Base-by-base conservation (phyloP, 1,284 basidiomycete species). In the Rhizopogon parksii region DNA sequence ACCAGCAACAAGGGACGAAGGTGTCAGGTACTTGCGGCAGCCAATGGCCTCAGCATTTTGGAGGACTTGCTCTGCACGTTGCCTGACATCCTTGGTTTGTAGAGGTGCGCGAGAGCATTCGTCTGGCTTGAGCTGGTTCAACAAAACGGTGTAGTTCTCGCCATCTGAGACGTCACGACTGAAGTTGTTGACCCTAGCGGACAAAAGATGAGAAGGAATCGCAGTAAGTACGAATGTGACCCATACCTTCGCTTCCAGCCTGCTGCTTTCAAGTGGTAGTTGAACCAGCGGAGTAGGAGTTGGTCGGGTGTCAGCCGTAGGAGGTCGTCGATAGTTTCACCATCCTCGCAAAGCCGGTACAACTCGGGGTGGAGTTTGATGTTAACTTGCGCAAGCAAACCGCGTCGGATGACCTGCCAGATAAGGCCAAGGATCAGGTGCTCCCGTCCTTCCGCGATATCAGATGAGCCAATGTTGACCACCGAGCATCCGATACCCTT, bases 401-500 rank as follows among this genome's bases (percentile, higher is more conserved):
- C 96, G 54, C 91, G 80, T 47, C 95, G 83, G 61, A 99, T 99
- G 72, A 99, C 82, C 72, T 99, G 95, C 95, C 95, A 99, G 65
- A 99, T 97, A 57, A 99, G 76, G 35, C 96, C 95, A n/a, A 99
- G 83, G 57, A 99, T 98, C 45, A 99, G 79, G 71, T 98, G 95
- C 68, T 99, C 95, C 53, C 91, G 78, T 6, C 95, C 95, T 56
- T 97, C 95, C 42, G 92, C 82, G 53, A 99, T 75, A 71, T 99
- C 95, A 17, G 83, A 80, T 0, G 95, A 88, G 35, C 96, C 95
- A 58, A 99, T 97, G 73, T 99, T 99, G 69, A 99, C 95, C 47
- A 98, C 94, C 6, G 91, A 95, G 68, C 96, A 97, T 35, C 95
- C 95, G 59, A 99, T 98, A 68, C 91, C 95, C 71, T 97, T 95